These are phyloP conservation scores for Stephanodiscus minutulus DNA, from an alignment of 108 stramenopile species.

Conservation along the genomic window DNA sequence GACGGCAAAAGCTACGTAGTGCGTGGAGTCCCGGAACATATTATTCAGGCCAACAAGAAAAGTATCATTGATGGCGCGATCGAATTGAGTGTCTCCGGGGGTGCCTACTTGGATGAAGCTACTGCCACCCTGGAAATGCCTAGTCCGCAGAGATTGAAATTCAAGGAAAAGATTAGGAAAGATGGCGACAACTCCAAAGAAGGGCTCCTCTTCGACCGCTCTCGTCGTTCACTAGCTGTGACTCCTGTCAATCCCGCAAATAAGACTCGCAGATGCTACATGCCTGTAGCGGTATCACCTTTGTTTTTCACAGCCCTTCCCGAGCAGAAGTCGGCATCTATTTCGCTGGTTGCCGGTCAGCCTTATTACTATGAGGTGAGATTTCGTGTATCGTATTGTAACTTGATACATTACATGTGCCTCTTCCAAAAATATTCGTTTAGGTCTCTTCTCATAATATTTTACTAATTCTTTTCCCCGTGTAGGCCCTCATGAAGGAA, in stretches of 20 bases:
- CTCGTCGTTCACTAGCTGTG: constrained; percentile 1
- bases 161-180: neutral
- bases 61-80: neutral
- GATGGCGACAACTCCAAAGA: neutral
- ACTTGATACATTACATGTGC: neutral
- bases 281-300: neutral
- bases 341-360: neutral
- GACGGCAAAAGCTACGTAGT: neutral
- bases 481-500: too few relatives aligned
- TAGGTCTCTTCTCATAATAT: neutral
- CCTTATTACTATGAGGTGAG: constrained; percentile 7
- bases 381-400: neutral
- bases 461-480: neutral
- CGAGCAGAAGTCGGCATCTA: neutral
- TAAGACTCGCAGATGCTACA: neutral
- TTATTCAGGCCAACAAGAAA: constrained; percentile 5
- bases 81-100: neutral
- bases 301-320: neutral
- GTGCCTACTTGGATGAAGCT: neutral
- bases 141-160: neutral
- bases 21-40: neutral
- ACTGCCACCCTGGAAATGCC: constrained; percentile 6
- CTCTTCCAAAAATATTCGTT: neutral
- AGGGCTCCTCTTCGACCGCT: neutral
- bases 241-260: constrained; percentile 1